Base-by-base conservation (phyloP, 768 basidiomycete species). In the Boletus tylopilopsis region DNA sequence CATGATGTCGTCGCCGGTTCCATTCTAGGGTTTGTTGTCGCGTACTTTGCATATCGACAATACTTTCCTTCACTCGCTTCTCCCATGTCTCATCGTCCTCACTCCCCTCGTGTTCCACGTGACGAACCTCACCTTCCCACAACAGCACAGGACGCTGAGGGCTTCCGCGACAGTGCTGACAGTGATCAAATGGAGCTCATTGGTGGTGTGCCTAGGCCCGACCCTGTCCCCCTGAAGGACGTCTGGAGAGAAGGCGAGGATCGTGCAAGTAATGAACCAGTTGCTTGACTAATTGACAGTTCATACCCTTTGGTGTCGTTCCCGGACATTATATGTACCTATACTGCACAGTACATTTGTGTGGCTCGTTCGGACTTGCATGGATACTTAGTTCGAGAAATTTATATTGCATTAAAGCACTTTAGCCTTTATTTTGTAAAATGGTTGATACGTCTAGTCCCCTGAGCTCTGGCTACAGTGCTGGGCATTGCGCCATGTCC, bases 1-100 rank as follows among this genome's bases (percentile, higher is more conserved):
- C 83, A 91, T 6, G 95, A 99, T 57, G 88, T 96, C 36, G 61
- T 91, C 9, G 81, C 88, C 2, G 94, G 94, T 6, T 78, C 84
- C 3, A 45, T 85, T 24, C 73, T 97, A 8, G 95, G 94, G 12
- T 71, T 87, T 16, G 62, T 76, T 38, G 70, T 89, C 49, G 74
- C 90, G 16, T 87, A 79, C 69, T 86, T 92, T 58, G 66, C 79
- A 15, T 94, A 94, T 68, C 81, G 87, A 36, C 90, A 90, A 62
- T 91, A 92, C 68, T 93, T 86, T 60, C 88, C 87, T 18, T 72
- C 79, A n/a, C 76, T 91, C n/a, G 62, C 69, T 2, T 81, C 83
- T 0, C 73, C 79, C 18, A 60, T 74, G 30, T 82, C 80, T 3
- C 85, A 92, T 60, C 75, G 73, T n/a, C 87, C 90, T 0, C 79